Conservation (phyloP, 768 basidiomycete genomes). For the Chalciporus pseudorubinellus region DNA sequence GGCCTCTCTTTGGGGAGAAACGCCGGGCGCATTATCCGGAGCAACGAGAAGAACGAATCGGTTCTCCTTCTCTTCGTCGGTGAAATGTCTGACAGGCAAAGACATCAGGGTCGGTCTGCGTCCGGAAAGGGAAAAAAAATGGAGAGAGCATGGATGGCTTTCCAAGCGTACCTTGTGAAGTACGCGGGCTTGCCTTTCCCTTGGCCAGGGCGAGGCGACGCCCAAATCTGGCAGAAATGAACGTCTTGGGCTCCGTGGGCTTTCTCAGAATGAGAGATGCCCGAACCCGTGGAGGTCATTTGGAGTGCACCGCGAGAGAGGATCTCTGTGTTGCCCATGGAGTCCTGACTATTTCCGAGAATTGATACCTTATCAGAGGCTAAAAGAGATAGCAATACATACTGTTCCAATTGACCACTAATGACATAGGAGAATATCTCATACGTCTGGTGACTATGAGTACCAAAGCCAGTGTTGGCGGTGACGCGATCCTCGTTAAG, state of each 20-base stretch:
- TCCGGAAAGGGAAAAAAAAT: background rate
- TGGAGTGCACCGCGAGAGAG: slow-evolving; percentile 88
- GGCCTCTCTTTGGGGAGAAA: slow-evolving; percentile 60
- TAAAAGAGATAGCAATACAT: slow-evolving; percentile 22
- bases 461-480: slow-evolving; percentile 76
- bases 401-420: slow-evolving; percentile 79
- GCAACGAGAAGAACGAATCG: slow-evolving; percentile 75
- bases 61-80: slow-evolving; percentile 78
- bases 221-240: slow-evolving; percentile 76
- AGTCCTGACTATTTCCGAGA: slow-evolving; percentile 63
- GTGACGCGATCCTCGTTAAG: slow-evolving; percentile 93
- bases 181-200: slow-evolving; percentile 58
- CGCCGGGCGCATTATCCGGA: slow-evolving; percentile 57
- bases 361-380: background rate
- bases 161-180: slow-evolving; percentile 60
- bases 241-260: slow-evolving; percentile 46
- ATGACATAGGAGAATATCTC: slow-evolving; percentile 93
- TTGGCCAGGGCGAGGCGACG: slow-evolving; percentile 39
- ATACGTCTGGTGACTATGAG: slow-evolving; percentile 78
- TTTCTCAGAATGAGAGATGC: slow-evolving; percentile 81
- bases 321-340: slow-evolving; percentile 87
- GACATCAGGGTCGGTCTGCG: background rate
- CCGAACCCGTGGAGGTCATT: slow-evolving; percentile 89
- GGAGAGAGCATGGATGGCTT: background rate
- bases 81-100: slow-evolving; percentile 53